Evolutionary conservation across 1,139 yeast genomes (phyloP).

Genomic region (Pichia terricola): DNA sequence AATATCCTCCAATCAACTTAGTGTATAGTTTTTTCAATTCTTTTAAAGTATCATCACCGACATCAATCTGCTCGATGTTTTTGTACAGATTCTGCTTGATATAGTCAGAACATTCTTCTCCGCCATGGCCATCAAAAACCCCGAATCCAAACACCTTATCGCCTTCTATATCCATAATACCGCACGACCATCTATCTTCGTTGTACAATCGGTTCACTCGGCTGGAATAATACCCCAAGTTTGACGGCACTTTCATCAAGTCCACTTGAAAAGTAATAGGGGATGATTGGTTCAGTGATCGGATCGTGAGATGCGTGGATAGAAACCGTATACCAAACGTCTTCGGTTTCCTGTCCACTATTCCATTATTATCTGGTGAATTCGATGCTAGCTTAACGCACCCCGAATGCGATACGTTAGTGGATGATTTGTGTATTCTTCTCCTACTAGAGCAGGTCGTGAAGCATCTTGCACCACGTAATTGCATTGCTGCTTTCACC

Average conservation of each 20-base stretch:
- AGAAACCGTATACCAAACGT: too few species aligned
- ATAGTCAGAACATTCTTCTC: slow-evolving; percentile 59
- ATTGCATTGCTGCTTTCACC: too few species aligned
- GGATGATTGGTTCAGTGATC: slow-evolving; percentile 9
- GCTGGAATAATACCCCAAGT: slow-evolving; percentile 71
- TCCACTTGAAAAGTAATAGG: slow-evolving; percentile 20
- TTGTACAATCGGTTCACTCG: slow-evolving; percentile 70
- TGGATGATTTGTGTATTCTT: too few species aligned
- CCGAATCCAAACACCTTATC: slow-evolving; percentile 49
- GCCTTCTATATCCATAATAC: neutral
- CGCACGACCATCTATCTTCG: slow-evolving; percentile 60
- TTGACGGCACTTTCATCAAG: slow-evolving; percentile 58
- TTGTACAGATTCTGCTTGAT: slow-evolving; percentile 44
- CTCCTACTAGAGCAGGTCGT: too few species aligned
- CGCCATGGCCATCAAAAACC: slow-evolving; percentile 94
- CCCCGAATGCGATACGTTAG: too few species aligned
- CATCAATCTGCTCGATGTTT: slow-evolving; percentile 41
- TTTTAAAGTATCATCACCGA: slow-evolving; percentile 25
- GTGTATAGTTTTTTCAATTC: slow-evolving; percentile 40
- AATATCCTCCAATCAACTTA: slow-evolving; percentile 69
- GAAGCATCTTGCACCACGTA: too few species aligned
- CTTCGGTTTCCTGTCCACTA: too few species aligned
- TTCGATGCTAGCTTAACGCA: too few species aligned
- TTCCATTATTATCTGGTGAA: too few species aligned
- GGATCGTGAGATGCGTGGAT: slow-evolving; percentile 16